phyloP scores from a whole-genome alignment of 208 protist species.

The Acanthamoeba royreba region DNA sequence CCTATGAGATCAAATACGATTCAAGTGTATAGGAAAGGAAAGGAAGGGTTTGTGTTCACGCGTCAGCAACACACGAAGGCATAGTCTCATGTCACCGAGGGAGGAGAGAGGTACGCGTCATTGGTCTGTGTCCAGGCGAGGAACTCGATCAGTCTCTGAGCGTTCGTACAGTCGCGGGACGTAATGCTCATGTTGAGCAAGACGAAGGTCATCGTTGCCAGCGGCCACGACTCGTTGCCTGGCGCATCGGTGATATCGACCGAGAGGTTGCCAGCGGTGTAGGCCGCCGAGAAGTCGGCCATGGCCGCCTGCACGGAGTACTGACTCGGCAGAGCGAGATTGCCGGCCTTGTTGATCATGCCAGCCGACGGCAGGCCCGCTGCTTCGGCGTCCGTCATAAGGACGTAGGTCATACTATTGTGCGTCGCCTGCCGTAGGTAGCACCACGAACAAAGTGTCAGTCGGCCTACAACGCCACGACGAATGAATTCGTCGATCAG shows the following conservation, averaged over 20 bases:
- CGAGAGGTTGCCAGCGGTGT: neutral
- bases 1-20: neutral
- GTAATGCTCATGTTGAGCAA: neutral
- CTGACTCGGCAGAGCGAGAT: neutral
- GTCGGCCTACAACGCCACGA: neutral
- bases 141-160: neutral
- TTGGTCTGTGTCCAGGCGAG: neutral
- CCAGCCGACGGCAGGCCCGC: neutral
- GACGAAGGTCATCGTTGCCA: neutral
- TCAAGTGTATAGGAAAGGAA: neutral
- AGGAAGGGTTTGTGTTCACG: too few species aligned
- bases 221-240: neutral
- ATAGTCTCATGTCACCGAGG: too few species aligned
- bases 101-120: too few species aligned
- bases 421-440: neutral
- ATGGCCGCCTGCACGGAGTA: neutral
- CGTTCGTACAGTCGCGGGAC: neutral
- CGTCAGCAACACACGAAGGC: too few species aligned
- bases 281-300: neutral
- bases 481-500: neutral
- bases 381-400: neutral
- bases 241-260: neutral
- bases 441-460: neutral
- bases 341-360: neutral
- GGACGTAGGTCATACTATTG: neutral